A percentile compares a stretch with the other conserved stretches of the same genome.
These are phyloP conservation scores for Tolypocladium tundrense DNA, from an alignment of 2,329 filamentous ascomycete species.

Conservation along the genomic window DNA sequence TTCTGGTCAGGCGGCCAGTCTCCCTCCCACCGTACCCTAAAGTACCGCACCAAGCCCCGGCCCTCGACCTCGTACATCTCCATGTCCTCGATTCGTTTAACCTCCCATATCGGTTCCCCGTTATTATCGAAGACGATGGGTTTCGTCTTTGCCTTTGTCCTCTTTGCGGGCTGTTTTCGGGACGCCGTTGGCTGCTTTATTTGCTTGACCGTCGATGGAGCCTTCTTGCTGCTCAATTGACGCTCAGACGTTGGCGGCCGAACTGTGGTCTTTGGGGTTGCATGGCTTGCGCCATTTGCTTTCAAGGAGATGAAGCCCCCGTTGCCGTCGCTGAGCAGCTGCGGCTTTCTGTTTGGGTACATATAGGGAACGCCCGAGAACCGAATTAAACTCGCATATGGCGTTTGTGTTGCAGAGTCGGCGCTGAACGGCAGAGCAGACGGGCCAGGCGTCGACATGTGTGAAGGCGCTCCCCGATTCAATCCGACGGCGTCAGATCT, in stretches of 20 bases:
- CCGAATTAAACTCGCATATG: not conserved
- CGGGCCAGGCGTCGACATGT: not conserved
- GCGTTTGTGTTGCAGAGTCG: not conserved
- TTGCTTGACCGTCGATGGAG: not conserved
- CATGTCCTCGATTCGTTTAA: slow-evolving; percentile 34
- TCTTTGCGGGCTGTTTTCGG: not conserved
- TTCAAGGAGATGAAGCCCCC: not conserved
- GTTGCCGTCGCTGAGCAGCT: not conserved
- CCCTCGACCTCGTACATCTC: slow-evolving; percentile 25
- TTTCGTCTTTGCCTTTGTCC: not conserved
- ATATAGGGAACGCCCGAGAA: not conserved
- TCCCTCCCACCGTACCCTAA: slow-evolving; percentile 45
- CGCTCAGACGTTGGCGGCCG: not conserved
- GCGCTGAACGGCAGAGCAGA: not conserved
- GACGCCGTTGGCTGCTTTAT: not conserved
- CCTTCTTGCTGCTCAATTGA: not conserved
- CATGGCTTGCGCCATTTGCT: not conserved
- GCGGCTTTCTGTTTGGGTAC: not conserved
- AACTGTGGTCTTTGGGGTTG: not conserved
- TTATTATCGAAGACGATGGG: not conserved
- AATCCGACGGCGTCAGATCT: not conserved
- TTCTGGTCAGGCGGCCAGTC: slow-evolving; percentile 47
- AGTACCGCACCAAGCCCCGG: slow-evolving; percentile 28
- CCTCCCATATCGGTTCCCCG: slow-evolving; percentile 26
- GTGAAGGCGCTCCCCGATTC: not conserved